Base-by-base conservation (phyloP, 2,329 filamentous ascomycete species). In the Alternaria arbusti region DNA sequence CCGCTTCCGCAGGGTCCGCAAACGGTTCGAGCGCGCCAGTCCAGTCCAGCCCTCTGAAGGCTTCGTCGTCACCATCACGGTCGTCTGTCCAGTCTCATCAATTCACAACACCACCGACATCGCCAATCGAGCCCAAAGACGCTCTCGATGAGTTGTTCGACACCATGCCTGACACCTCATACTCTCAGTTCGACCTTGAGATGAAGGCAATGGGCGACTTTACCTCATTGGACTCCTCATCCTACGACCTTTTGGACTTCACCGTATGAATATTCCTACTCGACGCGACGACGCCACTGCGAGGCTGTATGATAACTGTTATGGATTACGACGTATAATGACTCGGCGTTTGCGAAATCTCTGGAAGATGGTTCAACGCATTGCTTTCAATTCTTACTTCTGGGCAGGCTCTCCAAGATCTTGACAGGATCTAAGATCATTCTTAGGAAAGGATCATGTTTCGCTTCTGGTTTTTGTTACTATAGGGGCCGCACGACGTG, bases 131-230 rank as follows among this genome's bases (percentile, higher is more conserved):
- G 54, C 67, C 72, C 17, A 76, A 76, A 46, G 74, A 79, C 45
- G 74, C 75, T 5, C 62, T 80, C 17, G 77, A 79, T 3, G 75
- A 79, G 12, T 65, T 80, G 12, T 80, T 80, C 63, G 69, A 73
- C 58, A 64, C 69, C 2, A 66, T 77, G 36, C 73, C 73, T 4
- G 76, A 79, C 36, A 71, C 62, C 49, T 69, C 72, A 6, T 78
- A 74, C 59, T 79, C 78, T 17, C 77, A 79, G 23, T 80, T 79
- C 43, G 78, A 80, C 20, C 74, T 80, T 20, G 78, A 79, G 67
- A 78, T 80, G 76, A 78, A 79, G 60, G 78, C 78, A 2, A 78
- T 80, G 73, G 69, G 70, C 50, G 77, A 79, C 12, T 78, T 77
- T 50, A 70, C 74, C 20, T 74, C 71, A 7, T 57, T 76, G 11